These are phyloP conservation scores for Gnetum montanum DNA, from an alignment of 75 land plant species.

Conservation along the genomic window DNA sequence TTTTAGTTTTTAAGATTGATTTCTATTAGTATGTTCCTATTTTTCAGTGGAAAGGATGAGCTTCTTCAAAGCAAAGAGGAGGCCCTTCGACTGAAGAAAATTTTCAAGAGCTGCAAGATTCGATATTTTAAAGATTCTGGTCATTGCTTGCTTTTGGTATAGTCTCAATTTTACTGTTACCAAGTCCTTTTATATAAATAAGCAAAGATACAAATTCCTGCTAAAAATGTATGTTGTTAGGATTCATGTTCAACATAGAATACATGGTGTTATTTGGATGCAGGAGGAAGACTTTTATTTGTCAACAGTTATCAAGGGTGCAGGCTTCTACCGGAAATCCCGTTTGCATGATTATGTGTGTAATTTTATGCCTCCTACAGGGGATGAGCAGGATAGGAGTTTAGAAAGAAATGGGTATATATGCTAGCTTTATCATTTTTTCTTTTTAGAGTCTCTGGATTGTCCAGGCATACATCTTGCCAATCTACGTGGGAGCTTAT, in stretches of 20 bases:
- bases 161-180: neutral
- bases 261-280: neutral
- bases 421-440: neutral
- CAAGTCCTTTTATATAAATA: neutral
- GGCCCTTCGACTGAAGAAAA: constrained; percentile 34
- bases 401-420: constrained; percentile 20
- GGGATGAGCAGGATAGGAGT: constrained; percentile 17
- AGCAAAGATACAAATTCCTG: neutral
- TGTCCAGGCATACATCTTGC: neutral
- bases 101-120: constrained; percentile 30
- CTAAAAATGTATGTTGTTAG: neutral
- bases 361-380: constrained; percentile 32
- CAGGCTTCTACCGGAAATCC: constrained; percentile 25
- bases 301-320: constrained; percentile 33
- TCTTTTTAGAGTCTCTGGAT: neutral
- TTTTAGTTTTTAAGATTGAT: too few species aligned
- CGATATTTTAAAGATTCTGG: constrained; percentile 42
- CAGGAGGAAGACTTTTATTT: constrained; percentile 40
- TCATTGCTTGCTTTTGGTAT: constrained; percentile 53
- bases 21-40: too few species aligned
- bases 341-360: constrained; percentile 20
- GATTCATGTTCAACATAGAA: neutral
- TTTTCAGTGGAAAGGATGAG: constrained; percentile 61
- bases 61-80: constrained; percentile 57
- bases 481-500: neutral